These are phyloP conservation scores for Nelumbo lutea DNA, from an alignment of 164 flowering plant species.

Conservation along the genomic window DNA sequence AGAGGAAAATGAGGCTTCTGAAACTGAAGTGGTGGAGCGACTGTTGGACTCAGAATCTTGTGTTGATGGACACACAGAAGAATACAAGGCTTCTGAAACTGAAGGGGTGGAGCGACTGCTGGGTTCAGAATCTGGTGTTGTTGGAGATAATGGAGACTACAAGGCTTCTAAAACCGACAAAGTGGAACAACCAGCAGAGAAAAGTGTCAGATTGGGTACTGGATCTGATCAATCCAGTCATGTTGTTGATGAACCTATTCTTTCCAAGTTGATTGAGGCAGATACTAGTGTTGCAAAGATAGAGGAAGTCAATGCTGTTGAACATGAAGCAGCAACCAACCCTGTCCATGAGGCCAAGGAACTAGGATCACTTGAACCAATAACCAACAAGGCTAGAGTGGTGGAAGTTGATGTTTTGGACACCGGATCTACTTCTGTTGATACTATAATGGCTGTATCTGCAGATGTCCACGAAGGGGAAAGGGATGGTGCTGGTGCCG, in stretches of 20 bases:
- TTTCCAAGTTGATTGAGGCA: conserved; percentile 11
- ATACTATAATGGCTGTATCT: background rate
- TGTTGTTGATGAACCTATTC: conserved; percentile 16
- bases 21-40: no score
- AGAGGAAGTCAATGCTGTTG: conserved; percentile 2
- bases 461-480: background rate
- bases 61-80: conserved; percentile 29
- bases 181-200: conserved; percentile 17
- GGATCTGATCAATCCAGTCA: conserved; percentile 15
- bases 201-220: conserved; percentile 17
- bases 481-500: conserved; percentile 6
- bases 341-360: conserved; percentile 12
- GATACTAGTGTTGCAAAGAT: conserved; percentile 10
- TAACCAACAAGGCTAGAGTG: conserved; percentile 6
- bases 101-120: no score
- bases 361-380: conserved; percentile 1
- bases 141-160: conserved; percentile 23
- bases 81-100: background rate
- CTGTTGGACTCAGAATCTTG: conserved; percentile 8
- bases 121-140: conserved; percentile 19
- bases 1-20: conserved; percentile 9
- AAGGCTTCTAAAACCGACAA: conserved; percentile 17
- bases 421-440: background rate
- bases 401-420: conserved; percentile 5
- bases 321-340: conserved; percentile 3